These are phyloP conservation scores for Xylariales sp. DNA, from an alignment of 2,329 filamentous ascomycete species.

Conservation along the genomic window DNA sequence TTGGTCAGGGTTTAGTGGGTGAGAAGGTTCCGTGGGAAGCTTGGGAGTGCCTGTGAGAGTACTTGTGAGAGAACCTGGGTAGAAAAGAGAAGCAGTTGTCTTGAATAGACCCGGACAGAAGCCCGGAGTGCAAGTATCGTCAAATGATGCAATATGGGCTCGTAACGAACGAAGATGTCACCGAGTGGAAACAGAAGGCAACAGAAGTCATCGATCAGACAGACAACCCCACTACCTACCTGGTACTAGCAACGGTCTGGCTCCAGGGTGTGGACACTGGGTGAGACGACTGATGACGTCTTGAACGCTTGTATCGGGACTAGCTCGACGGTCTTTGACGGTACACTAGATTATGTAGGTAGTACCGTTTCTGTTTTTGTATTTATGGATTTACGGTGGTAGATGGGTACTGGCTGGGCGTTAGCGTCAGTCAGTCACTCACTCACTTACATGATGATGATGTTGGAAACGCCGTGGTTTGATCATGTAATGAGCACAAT, in stretches of 20 bases:
- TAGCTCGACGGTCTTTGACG: neutral
- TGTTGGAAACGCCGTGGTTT: neutral
- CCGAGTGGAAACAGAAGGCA: neutral
- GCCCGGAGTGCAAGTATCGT: too few relatives aligned
- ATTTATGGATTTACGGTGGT: too few relatives aligned
- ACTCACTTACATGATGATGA: neutral
- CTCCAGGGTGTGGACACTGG: neutral
- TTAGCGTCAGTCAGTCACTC: too few relatives aligned
- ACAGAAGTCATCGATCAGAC: neutral
- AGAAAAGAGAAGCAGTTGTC: too few relatives aligned
- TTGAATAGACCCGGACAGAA: too few relatives aligned
- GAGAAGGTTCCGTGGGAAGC: too few relatives aligned
- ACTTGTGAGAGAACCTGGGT: too few relatives aligned
- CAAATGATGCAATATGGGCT: conserved; percentile 5
- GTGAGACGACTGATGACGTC: conserved; percentile 18
- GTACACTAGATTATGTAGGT: too few relatives aligned
- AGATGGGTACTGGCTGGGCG: too few relatives aligned
- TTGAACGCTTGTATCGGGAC: neutral
- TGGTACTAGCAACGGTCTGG: neutral
- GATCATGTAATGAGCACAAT: too few relatives aligned
- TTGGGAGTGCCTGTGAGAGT: too few relatives aligned
- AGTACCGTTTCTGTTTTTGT: too few relatives aligned
- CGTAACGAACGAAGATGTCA: neutral
- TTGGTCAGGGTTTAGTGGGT: neutral
- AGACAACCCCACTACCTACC: conserved; percentile 10